phyloP scores from a whole-genome alignment of 2,329 filamentous ascomycete species.

The Metarhizium album region DNA sequence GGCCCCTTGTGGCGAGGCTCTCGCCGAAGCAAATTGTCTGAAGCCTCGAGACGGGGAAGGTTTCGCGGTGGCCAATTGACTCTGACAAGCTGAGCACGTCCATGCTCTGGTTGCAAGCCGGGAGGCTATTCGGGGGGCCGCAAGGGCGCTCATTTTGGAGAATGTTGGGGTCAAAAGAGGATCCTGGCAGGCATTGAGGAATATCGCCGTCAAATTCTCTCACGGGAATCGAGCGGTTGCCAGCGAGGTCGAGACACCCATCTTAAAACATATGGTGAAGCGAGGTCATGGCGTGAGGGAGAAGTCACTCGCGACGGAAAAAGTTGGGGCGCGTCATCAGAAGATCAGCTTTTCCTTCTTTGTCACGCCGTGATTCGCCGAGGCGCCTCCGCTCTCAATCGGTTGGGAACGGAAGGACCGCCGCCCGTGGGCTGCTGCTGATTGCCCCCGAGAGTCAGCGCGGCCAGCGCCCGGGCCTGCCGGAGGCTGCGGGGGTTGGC shows the following conservation, averaged over 20 bases:
- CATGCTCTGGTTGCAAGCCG: conserved; percentile 29
- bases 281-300: not conserved
- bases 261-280: conserved; percentile 1
- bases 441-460: too few species aligned
- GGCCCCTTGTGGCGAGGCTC: conserved; percentile 12
- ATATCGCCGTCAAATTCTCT: conserved; percentile 4
- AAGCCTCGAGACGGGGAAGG: conserved; percentile 15
- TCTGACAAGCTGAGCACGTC: conserved; percentile 36
- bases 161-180: conserved; percentile 3
- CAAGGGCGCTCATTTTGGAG: conserved; percentile 31
- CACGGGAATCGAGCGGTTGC: conserved; percentile 5
- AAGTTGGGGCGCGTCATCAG: conserved; percentile 7
- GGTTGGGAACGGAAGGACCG: conserved; percentile 6
- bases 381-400: conserved; percentile 5
- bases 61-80: conserved; percentile 25
- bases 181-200: not conserved
- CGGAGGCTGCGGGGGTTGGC: too few species aligned
- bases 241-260: conserved; percentile 6
- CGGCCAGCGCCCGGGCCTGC: too few species aligned
- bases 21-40: conserved; percentile 21
- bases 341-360: conserved; percentile 4
- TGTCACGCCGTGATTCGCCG: conserved; percentile 11
- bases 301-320: not conserved
- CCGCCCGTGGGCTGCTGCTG: too few species aligned
- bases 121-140: conserved; percentile 26